These are phyloP conservation scores for Mrakia gelida DNA, from an alignment of 768 basidiomycete genomes.

Conservation along the genomic window DNA sequence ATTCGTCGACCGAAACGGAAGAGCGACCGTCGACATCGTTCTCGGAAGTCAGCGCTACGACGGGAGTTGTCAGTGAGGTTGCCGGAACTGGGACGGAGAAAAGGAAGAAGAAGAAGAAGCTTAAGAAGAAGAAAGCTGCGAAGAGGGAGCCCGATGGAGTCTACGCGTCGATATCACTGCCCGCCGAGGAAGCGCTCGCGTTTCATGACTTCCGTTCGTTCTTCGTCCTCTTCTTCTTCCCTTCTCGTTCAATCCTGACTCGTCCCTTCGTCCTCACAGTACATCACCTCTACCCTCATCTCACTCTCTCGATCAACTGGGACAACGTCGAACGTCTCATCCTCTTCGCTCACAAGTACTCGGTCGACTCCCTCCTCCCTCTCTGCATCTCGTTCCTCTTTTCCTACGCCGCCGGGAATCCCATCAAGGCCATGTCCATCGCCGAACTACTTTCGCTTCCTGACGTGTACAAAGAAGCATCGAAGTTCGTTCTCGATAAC, in stretches of 20 bases:
- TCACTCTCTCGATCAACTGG: conserved; percentile 13
- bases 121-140: background rate
- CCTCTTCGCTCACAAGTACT: conserved; percentile 25
- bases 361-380: conserved; percentile 1
- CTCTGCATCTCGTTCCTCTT: conserved; percentile 13
- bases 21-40: background rate
- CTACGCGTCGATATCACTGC: conserved; percentile 11
- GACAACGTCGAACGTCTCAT: conserved; percentile 9
- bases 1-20: conserved; percentile 3
- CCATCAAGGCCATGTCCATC: conserved; percentile 14
- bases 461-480: conserved; percentile 2
- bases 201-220: conserved; percentile 15
- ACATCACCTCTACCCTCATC: conserved; percentile 23
- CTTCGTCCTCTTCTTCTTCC: too few species aligned
- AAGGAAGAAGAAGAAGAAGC: background rate
- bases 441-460: background rate
- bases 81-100: background rate
- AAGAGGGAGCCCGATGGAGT: conserved; percentile 1
- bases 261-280: background rate
- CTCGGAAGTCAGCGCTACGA: too few species aligned
- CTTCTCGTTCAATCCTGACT: background rate
- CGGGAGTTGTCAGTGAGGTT: too few species aligned
- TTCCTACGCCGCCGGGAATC: conserved; percentile 12
- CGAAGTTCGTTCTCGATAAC: conserved; percentile 18
- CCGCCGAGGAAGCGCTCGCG: background rate